Conservation (phyloP, 192 early-diverging fungal species). For the Funneliformis mosseae region DNA sequence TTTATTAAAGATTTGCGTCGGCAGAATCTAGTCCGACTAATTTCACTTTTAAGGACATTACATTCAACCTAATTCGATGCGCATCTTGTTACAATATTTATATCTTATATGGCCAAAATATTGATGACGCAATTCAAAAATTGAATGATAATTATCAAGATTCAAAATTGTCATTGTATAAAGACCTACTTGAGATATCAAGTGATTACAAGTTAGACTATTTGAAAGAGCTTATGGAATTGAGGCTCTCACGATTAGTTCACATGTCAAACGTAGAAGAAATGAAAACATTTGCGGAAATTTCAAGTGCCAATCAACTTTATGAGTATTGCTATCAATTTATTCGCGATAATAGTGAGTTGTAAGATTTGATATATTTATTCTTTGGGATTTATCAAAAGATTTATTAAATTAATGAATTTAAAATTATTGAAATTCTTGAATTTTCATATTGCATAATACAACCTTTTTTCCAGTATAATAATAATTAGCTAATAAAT, state of each 20-base stretch:
- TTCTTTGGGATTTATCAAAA: too few relatives aligned
- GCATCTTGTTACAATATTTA: conserved; percentile 1
- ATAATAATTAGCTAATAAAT: too few relatives aligned
- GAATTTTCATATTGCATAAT: too few relatives aligned
- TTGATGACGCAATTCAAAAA: conserved; percentile 16
- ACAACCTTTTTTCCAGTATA: too few relatives aligned
- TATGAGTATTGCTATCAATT: neutral
- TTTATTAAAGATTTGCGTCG: neutral
- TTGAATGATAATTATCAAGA: neutral
- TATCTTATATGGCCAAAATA: conserved; percentile 18
- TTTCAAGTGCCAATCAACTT: neutral
- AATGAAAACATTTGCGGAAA: neutral
- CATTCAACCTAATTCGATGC: neutral
- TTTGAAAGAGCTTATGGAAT: neutral
- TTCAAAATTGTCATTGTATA: neutral
- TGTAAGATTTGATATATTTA: too few relatives aligned
- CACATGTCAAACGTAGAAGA: neutral
- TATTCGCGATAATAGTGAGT: too few relatives aligned
- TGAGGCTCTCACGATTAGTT: neutral
- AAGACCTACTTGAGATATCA: neutral
- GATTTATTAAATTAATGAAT: too few relatives aligned
- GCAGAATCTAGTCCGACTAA: neutral
- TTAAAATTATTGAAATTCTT: too few relatives aligned
- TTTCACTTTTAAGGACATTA: neutral
- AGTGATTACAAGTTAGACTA: neutral